These are phyloP conservation scores for Spergularia bocconei DNA, from an alignment of 148 eudicot species.

Conservation along the genomic window DNA sequence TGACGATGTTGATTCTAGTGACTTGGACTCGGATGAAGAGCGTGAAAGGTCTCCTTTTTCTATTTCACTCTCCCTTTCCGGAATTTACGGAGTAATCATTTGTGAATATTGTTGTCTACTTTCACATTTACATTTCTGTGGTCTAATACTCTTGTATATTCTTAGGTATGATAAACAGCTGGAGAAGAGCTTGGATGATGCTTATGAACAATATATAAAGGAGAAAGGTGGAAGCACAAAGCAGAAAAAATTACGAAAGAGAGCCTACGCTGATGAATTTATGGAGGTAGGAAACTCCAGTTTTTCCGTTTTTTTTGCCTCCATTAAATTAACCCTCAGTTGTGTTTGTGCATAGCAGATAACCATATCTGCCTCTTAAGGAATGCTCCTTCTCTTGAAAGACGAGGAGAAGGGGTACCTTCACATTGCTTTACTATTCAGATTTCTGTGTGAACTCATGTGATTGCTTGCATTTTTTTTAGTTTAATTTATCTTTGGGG, in stretches of 20 bases:
- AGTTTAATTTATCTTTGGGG: no score
- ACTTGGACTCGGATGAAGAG: constrained; percentile 81
- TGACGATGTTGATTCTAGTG: constrained; percentile 40
- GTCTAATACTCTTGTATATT: constrained; percentile 7
- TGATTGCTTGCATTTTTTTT: no score
- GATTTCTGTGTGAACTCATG: no score
- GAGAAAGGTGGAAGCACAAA: constrained; percentile 69
- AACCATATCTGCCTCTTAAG: background rate
- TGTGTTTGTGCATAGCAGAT: background rate
- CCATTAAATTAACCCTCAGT: background rate
- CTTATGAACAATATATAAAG: constrained; percentile 60
- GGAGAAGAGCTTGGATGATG: constrained; percentile 68
- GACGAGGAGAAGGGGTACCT: no score
- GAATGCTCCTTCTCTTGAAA: no score
- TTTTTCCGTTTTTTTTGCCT: background rate
- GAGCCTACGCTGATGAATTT: constrained; percentile 49
- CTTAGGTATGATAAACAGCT: constrained; percentile 65
- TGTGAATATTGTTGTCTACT: background rate
- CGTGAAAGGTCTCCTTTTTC: constrained; percentile 41
- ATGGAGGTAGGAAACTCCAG: constrained; percentile 41
- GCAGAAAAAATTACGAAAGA: constrained; percentile 77
- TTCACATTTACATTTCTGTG: background rate
- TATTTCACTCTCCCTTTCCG: background rate
- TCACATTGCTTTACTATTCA: no score
- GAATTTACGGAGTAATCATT: background rate